phyloP scores from a whole-genome alignment of 2,329 filamentous ascomycete genomes.

The Ophiocordyceps polyrhachis-furcata region DNA sequence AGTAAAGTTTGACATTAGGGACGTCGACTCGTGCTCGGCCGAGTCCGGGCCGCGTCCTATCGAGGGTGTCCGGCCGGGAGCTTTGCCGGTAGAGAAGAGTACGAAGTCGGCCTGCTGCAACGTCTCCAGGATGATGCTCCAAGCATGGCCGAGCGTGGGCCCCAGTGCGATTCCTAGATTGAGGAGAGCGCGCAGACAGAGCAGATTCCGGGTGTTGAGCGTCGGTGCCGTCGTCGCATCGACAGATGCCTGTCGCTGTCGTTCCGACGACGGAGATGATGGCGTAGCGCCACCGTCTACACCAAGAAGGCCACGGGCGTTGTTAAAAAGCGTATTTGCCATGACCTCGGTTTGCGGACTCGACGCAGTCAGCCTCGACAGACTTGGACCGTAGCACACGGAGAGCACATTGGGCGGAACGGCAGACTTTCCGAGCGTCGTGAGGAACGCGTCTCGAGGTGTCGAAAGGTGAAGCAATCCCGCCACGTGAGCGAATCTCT shows the following conservation, averaged over 20 bases:
- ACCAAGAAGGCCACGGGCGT: slow-evolving; percentile 53
- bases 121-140: slow-evolving; percentile 82
- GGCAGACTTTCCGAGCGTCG: slow-evolving; percentile 80
- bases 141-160: slow-evolving; percentile 66
- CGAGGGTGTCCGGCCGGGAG: slow-evolving; percentile 31
- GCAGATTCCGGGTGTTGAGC: slow-evolving; percentile 72
- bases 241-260: slow-evolving; percentile 37
- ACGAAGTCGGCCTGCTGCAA: slow-evolving; percentile 86
- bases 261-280: slow-evolving; percentile 37
- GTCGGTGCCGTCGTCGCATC: slow-evolving; percentile 31
- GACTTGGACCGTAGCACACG: slow-evolving; percentile 34
- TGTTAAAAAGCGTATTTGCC: slow-evolving; percentile 43
- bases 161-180: slow-evolving; percentile 91
- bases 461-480: slow-evolving; percentile 70
- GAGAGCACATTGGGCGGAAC: slow-evolving; percentile 64
- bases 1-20: slow-evolving; percentile 47
- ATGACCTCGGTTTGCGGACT: slow-evolving; percentile 28
- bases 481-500: slow-evolving; percentile 88
- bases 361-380: slow-evolving; percentile 22
- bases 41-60: slow-evolving; percentile 26
- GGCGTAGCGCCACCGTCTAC: slow-evolving; percentile 44
- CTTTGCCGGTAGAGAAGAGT: slow-evolving; percentile 44
- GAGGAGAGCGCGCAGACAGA: slow-evolving; percentile 79
- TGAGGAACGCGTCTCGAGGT: slow-evolving; percentile 84
- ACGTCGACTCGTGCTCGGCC: slow-evolving; percentile 27